Conservation (phyloP, 352 stramenopile species). For the Phytophthora tubulina region DNA sequence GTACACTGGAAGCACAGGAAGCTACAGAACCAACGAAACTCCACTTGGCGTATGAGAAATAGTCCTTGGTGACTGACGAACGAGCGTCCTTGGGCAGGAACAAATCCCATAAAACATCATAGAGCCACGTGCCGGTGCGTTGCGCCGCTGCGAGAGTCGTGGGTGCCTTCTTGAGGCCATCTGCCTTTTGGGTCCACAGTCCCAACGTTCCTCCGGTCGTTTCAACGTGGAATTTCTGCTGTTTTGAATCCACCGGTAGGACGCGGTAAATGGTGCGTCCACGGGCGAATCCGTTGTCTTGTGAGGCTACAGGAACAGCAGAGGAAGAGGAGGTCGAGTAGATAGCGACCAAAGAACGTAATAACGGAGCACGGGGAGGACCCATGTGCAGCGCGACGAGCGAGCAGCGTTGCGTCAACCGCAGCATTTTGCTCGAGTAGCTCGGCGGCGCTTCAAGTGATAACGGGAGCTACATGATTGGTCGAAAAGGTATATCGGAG, state of each 20-base stretch:
- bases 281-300: conserved; percentile 41
- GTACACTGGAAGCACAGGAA: conserved; percentile 86
- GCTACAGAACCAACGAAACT: conserved; percentile 85
- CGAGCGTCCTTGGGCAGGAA: conserved; percentile 93
- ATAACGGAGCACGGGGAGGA: background rate
- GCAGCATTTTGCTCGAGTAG: conserved; percentile 20
- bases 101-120: conserved; percentile 75
- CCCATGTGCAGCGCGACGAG: background rate
- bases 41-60: conserved; percentile 90
- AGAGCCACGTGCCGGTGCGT: conserved; percentile 45
- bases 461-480: background rate
- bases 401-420: background rate
- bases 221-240: conserved; percentile 30
- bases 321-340: conserved; percentile 15
- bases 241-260: background rate
- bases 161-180: background rate
- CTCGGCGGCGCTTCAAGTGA: conserved; percentile 19
- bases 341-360: conserved; percentile 11
- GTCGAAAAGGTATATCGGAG: background rate
- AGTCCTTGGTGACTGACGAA: conserved; percentile 84
- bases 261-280: conserved; percentile 43
- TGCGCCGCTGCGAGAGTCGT: conserved; percentile 30
- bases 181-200: conserved; percentile 15
- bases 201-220: conserved; percentile 21
- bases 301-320: conserved; percentile 25